phyloP scores from a whole-genome alignment of 306 rosid genomes.

The Pterocarpus macrocarpus region DNA sequence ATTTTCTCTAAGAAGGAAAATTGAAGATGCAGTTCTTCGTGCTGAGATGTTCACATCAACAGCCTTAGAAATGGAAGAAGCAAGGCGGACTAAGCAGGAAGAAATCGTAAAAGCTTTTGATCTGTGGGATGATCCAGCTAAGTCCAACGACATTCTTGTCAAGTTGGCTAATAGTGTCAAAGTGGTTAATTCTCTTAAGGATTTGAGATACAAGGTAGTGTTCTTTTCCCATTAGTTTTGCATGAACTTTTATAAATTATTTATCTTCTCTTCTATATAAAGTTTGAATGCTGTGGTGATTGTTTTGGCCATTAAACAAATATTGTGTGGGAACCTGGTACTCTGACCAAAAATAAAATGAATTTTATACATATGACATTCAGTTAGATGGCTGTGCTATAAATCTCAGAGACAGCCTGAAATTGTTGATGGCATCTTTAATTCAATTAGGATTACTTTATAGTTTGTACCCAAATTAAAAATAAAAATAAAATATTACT shows the following conservation, averaged over 20 bases:
- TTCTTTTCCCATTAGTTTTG: conserved; percentile 24
- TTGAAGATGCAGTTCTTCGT: conserved; percentile 79
- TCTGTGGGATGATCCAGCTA: conserved; percentile 83
- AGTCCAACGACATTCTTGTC: conserved; percentile 75
- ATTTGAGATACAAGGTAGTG: conserved; percentile 76
- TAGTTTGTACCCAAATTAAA: neutral
- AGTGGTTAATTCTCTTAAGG: conserved; percentile 81
- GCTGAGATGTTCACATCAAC: conserved; percentile 74
- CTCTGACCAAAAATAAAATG: conserved; percentile 2
- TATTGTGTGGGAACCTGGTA: conserved; percentile 27
- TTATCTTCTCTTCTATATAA: neutral
- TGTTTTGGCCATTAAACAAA: conserved; percentile 22
- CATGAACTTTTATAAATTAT: neutral
- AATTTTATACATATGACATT: neutral
- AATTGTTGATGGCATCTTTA: conserved; percentile 36
- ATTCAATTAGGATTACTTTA: conserved; percentile 15
- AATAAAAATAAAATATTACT: too few species aligned
- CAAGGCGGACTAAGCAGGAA: conserved; percentile 72
- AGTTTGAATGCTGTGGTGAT: conserved; percentile 14
- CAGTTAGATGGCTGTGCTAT: conserved; percentile 18
- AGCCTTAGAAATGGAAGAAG: conserved; percentile 85
- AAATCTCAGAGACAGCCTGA: conserved; percentile 28
- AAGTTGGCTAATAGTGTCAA: conserved; percentile 77
- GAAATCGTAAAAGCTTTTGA: conserved; percentile 66
- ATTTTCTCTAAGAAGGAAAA: conserved; percentile 79